These are phyloP conservation scores for Polytolypa hystricis DNA, from an alignment of 2,329 filamentous ascomycete species.

Conservation along the genomic window DNA sequence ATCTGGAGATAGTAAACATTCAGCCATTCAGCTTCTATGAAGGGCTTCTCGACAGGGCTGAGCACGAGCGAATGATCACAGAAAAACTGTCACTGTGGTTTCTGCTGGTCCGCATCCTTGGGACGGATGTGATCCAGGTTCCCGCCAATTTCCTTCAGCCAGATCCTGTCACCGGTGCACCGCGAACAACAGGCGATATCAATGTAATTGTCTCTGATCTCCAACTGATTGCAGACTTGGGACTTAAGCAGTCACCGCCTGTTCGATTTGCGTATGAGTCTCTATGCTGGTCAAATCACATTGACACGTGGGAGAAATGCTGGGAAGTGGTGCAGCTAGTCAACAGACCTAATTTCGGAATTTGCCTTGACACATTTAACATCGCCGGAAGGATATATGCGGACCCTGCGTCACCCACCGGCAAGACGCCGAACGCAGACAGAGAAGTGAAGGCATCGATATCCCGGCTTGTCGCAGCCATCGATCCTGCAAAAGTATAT, in stretches of 20 bases:
- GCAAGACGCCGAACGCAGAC: slow-evolving; percentile 46
- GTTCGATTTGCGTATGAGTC: slow-evolving; percentile 65
- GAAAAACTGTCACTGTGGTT: slow-evolving; percentile 59
- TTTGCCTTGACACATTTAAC: slow-evolving; percentile 71
- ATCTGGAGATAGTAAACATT: slow-evolving; percentile 40
- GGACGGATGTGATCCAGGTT: slow-evolving; percentile 62
- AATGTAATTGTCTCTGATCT: slow-evolving; percentile 53
- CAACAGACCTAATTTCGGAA: slow-evolving; percentile 59
- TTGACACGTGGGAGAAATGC: slow-evolving; percentile 59
- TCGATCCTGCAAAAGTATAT: slow-evolving; percentile 58
- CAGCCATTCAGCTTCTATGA: slow-evolving; percentile 74
- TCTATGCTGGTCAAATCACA: slow-evolving; percentile 59
- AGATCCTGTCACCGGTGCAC: slow-evolving; percentile 20
- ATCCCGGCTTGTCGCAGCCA: slow-evolving; percentile 39
- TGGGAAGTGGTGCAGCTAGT: slow-evolving; percentile 59
- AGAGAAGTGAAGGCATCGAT: slow-evolving; percentile 45
- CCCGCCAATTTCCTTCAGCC: slow-evolving; percentile 55
- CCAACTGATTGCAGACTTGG: slow-evolving; percentile 55
- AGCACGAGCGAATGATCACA: slow-evolving; percentile 47
- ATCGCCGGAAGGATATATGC: slow-evolving; percentile 61
- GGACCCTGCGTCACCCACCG: slow-evolving; percentile 47
- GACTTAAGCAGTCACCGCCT: slow-evolving; percentile 42
- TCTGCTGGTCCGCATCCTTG: slow-evolving; percentile 49
- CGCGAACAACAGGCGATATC: slow-evolving; percentile 38
- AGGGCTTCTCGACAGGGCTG: slow-evolving; percentile 52